These are phyloP conservation scores for Phaeoacremonium minimum DNA, from an alignment of 2,329 filamentous ascomycete species.

Conservation along the genomic window DNA sequence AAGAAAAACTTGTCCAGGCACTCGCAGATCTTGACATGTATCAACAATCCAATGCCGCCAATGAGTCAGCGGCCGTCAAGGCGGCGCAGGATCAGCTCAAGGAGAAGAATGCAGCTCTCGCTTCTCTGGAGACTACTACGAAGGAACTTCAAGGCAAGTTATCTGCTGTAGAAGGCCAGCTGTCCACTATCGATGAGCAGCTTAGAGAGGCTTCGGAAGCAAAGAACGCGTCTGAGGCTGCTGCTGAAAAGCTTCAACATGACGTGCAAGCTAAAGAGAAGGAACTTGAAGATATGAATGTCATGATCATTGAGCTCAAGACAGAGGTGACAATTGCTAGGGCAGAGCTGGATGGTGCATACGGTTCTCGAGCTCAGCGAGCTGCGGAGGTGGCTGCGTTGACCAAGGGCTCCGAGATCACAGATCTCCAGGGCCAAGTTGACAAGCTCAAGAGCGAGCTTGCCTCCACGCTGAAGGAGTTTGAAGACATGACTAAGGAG, in stretches of 20 bases:
- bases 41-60: constrained; percentile 21
- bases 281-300: constrained; percentile 45
- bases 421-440: constrained; percentile 42
- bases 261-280: constrained; percentile 43
- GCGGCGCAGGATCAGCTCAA: constrained; percentile 32
- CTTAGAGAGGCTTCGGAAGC: constrained; percentile 17
- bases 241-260: constrained; percentile 31
- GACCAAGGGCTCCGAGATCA: constrained; percentile 42
- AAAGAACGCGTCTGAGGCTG: constrained; percentile 18
- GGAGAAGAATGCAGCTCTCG: constrained; percentile 37
- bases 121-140: constrained; percentile 35
- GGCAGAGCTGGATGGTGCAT: constrained; percentile 58
- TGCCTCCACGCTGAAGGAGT: constrained; percentile 42
- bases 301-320: constrained; percentile 53
- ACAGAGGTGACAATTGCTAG: constrained; percentile 57
- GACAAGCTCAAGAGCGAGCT: constrained; percentile 47
- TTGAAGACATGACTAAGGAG: constrained; percentile 50
- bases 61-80: constrained; percentile 22
- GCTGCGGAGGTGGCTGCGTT: constrained; percentile 52
- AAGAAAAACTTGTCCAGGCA: constrained; percentile 43
- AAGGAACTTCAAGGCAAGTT: constrained; percentile 32
- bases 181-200: constrained; percentile 11
- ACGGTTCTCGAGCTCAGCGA: constrained; percentile 54
- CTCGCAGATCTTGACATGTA: constrained; percentile 41
- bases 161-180: constrained; percentile 21